Conservation (phyloP, 2,329 filamentous ascomycete species). For the Monilinia fructigena region DNA sequence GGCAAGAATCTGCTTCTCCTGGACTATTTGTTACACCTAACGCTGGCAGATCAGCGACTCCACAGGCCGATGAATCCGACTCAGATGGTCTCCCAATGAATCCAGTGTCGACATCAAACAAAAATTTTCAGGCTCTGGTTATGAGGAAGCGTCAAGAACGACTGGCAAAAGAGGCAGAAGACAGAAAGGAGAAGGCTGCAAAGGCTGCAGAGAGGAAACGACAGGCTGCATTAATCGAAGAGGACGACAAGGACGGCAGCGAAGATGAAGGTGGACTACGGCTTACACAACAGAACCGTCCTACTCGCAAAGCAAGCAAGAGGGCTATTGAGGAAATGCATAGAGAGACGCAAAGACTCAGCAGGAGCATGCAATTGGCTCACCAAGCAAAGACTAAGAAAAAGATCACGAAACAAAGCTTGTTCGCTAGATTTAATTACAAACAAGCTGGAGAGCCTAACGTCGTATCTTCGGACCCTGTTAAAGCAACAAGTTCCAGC, state of each 20-base stretch:
- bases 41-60: conserved; percentile 37
- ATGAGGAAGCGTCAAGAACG: conserved; percentile 72
- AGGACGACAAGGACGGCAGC: conserved; percentile 53
- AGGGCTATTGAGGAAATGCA: conserved; percentile 95
- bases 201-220: conserved; percentile 43
- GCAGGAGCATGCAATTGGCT: conserved; percentile 83
- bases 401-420: conserved; percentile 78
- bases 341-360: conserved; percentile 88
- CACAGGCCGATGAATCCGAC: conserved; percentile 30
- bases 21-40: conserved; percentile 46
- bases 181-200: conserved; percentile 46
- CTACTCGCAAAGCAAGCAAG: conserved; percentile 84
- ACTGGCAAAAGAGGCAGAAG: conserved; percentile 62
- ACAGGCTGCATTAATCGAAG: conserved; percentile 51
- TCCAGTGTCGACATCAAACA: conserved; percentile 48
- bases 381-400: conserved; percentile 90
- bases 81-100: conserved; percentile 48
- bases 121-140: conserved; percentile 69
- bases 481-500: conserved; percentile 55
- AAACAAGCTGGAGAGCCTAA: conserved; percentile 44
- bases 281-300: conserved; percentile 67
- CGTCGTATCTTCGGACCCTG: conserved; percentile 39
- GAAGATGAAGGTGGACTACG: conserved; percentile 63
- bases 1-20: conserved; percentile 34
- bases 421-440: conserved; percentile 84